Evolutionary conservation across 2,329 filamentous ascomycete genomes (phyloP), one percentile per base, ranked within the genome.

Genomic region (Apiospora aurea): DNA sequence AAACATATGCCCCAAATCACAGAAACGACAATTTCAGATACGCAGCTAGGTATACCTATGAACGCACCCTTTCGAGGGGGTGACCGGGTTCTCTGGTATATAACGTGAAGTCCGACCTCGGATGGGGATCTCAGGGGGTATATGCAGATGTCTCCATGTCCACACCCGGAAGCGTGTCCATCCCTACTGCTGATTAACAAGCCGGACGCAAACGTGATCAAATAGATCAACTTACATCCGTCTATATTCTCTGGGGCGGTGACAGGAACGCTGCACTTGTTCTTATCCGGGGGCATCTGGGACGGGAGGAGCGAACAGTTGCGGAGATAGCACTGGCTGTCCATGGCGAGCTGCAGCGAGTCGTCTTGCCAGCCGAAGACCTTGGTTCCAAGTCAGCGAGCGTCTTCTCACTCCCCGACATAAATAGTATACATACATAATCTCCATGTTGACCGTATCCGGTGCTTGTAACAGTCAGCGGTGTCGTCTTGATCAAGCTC

Each of bases 311-410:
- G 75, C 13, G 77, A 72, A 71, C 79, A 80, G 53, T 77, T 76
- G 73, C 80, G 78, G 61, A 75, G 75, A 67, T 80, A 78, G 77
- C 82, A 84, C 61, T 78, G 74, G 70, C 75, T 75, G 64, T 80
- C 78, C 64, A 72, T 61, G 66, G 71, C 69, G 0, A 51, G 61
- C 44, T 72, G 71, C 13, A 71, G 66, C 26, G 71, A 69, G 6
- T 71, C 64, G 41, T 46, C 69, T 46, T 72, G 57, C 69, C 71
- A 72, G 21, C 71, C 71, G 24, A 72, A 72, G 26, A 72, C 64
- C 57, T 64, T 29, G 4, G 3, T 8, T 16, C 10, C 21, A n/a
- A n/a, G 34, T 64, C 10, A 64, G 57, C 34, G 2, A 8, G 10
- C 7, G 2, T 34, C 2, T 10, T 34, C 18, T 21, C 5, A 10